Conservation (phyloP, 805 yeast species). For the Myxozyma mucilagina region DNA sequence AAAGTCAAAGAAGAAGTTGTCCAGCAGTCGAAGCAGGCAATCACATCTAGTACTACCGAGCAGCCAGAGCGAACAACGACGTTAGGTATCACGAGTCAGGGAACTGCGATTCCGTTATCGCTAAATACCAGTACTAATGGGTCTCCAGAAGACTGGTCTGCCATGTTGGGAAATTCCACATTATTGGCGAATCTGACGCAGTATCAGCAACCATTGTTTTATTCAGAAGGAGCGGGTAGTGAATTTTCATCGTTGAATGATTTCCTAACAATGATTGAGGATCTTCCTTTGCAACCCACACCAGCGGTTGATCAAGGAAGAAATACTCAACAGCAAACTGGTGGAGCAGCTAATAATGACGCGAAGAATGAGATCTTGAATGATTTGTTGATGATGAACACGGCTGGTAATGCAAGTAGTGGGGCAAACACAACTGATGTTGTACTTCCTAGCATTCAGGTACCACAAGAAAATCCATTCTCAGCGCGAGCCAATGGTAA, state of each 20-base stretch:
- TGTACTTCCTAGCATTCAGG: neutral
- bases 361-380: neutral
- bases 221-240: slow-evolving; percentile 79
- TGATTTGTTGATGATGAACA: neutral
- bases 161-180: slow-evolving; percentile 13
- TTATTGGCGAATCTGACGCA: slow-evolving; percentile 19
- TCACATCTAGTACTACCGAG: neutral
- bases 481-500: slow-evolving; percentile 22
- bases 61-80: neutral
- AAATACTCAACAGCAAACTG: neutral
- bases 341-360: neutral
- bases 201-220: slow-evolving; percentile 62
- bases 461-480: neutral
- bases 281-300: slow-evolving; percentile 35
- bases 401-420: neutral
- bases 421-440: neutral
- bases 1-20: neutral
- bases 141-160: slow-evolving; percentile 20
- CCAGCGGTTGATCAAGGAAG: neutral
- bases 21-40: neutral
- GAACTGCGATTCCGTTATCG: slow-evolving; percentile 17
- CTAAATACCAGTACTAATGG: neutral
- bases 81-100: slow-evolving; percentile 16
- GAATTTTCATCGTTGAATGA: slow-evolving; percentile 89
- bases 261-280: slow-evolving; percentile 86